Evolutionary conservation across 768 basidiomycete genomes (phyloP), one percentile per base, ranked within the genome.

Genomic region (Mycena belliarum): DNA sequence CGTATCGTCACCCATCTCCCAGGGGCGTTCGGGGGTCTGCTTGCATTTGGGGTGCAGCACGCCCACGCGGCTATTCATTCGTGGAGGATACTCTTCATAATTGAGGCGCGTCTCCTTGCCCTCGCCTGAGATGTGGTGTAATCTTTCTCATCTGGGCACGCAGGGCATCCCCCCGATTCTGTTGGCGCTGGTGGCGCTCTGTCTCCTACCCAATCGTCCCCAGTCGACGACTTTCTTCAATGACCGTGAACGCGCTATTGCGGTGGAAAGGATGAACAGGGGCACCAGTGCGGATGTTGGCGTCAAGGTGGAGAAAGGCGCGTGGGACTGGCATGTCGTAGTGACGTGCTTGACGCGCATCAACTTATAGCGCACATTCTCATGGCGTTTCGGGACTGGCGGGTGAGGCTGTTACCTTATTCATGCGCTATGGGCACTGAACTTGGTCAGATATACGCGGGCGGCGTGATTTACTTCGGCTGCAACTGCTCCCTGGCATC

Each of bases 21-120:
- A 60, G 59, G 59, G 23, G 91, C 91, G 6, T 93, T 92, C 58
- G 89, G 90, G 14, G 91, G 91, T 18, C 73, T 92, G 43, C 82
- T 93, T 38, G 91, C 91, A 4, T 93, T 88, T 60, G 91, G 89
- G 1, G 76, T 92, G 11, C 87, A 90, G 62, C 81, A 90, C 66
- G 77, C 76, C 2, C 71, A 84, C 52, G 60, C 76, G 0, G 63
- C 77, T 5, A 69, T 87, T 29, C 67, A 75, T 14, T 75, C 83
- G 55, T 86, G 83, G 88, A 77, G 81, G 52, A 74, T 88, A 24
- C 71, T 92, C 4, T 91, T 91, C 70, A 82, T 93, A 60, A 76
- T 91, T 38, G 89, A 92, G 78, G 87, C 85, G 61, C 24, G 67
- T 46, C 25, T 4, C 14, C n/a, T 14, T 16, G 12, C 5, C 12